phyloP scores from a whole-genome alignment of 1,139 yeast species.

The Suhomyces coccinellae region DNA sequence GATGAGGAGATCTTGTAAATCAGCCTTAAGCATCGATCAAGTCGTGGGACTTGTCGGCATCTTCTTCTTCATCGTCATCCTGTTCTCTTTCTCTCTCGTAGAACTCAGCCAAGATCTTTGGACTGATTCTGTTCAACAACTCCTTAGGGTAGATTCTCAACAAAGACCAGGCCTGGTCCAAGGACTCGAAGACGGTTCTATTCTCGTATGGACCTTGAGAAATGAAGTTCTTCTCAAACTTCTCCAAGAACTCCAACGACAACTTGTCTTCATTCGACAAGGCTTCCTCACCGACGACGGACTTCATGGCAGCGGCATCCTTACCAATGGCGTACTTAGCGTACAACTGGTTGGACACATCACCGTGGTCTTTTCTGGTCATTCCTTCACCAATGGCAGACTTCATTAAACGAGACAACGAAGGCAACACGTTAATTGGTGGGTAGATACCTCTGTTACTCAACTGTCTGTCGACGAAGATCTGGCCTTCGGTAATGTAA shows the following conservation, averaged over 20 bases:
- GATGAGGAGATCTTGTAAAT: conserved; percentile 1
- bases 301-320: conserved; percentile 99
- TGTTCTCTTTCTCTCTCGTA: conserved; percentile 80
- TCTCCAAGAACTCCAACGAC: conserved; percentile 94
- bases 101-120: conserved; percentile 92
- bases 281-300: conserved; percentile 99
- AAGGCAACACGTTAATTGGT: conserved; percentile 96
- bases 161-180: conserved; percentile 97
- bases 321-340: conserved; percentile 99
- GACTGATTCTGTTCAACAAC: conserved; percentile 96
- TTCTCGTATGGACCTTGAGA: conserved; percentile 95
- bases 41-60: conserved; percentile 32
- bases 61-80: conserved; percentile 56
- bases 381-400: conserved; percentile 99
- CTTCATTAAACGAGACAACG: conserved; percentile 97
- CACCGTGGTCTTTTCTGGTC: conserved; percentile 99
- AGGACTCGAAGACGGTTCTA: conserved; percentile 89
- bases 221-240: conserved; percentile 93
- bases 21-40: conserved; percentile 50
- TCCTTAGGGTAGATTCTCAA: conserved; percentile 98
- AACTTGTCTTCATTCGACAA: conserved; percentile 95
- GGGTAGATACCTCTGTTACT: conserved; percentile 97
- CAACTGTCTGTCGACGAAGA: conserved; percentile 93
- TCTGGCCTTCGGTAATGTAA: conserved; percentile 98
- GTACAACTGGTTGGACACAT: conserved; percentile 96